A percentile compares a stretch with the other conserved stretches of the same genome.
Evolutionary conservation across 2,329 filamentous ascomycete genomes (phyloP).

Genomic region (Aspergillus fischeri): DNA sequence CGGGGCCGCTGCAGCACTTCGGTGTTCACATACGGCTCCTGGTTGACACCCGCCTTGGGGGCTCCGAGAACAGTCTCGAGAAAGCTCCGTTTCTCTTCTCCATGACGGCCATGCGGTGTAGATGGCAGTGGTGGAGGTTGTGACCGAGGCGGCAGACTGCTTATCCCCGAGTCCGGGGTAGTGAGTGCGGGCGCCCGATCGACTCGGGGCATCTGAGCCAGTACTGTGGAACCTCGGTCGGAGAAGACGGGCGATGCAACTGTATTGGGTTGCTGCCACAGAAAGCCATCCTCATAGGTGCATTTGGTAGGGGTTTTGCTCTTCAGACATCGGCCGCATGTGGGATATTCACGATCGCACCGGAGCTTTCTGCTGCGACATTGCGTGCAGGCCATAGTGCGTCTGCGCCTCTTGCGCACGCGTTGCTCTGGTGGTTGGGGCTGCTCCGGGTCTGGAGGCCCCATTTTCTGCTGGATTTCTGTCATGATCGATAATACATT

Average conservation of each 20-base stretch:
- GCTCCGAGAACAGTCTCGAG: slow-evolving; percentile 34
- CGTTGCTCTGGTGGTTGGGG: slow-evolving; percentile 16
- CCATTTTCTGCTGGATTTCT: slow-evolving; percentile 8
- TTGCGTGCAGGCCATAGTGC: slow-evolving; percentile 40
- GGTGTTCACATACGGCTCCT: slow-evolving; percentile 26
- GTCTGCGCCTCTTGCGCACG: slow-evolving; percentile 35
- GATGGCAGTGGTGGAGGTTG: slow-evolving; percentile 10
- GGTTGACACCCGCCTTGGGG: slow-evolving; percentile 30
- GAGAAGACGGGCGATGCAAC: slow-evolving; percentile 24
- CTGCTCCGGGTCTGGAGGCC: slow-evolving; percentile 2
- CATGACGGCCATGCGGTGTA: slow-evolving; percentile 5
- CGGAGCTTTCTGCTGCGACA: slow-evolving; percentile 41
- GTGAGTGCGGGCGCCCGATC: slow-evolving; percentile 22
- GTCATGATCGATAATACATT: slow-evolving; percentile 9
- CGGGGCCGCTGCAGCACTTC: slow-evolving; percentile 27
- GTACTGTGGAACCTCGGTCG: slow-evolving; percentile 20
- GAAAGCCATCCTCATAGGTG: slow-evolving; percentile 39
- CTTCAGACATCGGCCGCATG: slow-evolving; percentile 38
- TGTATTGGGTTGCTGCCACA: slow-evolving; percentile 37
- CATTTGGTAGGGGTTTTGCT: slow-evolving; percentile 33
- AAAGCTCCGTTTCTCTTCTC: slow-evolving; percentile 27
- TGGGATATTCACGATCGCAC: slow-evolving; percentile 41
- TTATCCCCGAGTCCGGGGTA: slow-evolving; percentile 31
- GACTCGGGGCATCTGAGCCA: slow-evolving; percentile 14
- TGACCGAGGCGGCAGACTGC: slow-evolving; percentile 20